Evolutionary conservation across 495 filamentous ascomycete species (phyloP).

Genomic region (Neurospora sp.): DNA sequence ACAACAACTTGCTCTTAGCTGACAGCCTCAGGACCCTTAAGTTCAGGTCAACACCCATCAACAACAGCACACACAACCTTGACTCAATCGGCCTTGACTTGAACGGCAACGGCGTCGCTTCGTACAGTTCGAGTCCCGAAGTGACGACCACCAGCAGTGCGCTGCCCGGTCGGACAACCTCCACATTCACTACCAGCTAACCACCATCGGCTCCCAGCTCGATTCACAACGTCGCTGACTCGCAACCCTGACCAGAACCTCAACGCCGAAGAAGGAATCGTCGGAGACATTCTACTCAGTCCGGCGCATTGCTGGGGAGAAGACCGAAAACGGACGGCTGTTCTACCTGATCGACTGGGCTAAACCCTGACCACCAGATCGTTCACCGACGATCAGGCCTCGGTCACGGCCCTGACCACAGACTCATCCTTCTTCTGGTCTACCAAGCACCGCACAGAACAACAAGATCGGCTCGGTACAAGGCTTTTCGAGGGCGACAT

Average conservation of each 20-base stretch:
- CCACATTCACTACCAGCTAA: conserved; percentile 29
- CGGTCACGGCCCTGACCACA: conserved; percentile 32
- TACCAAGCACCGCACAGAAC: not conserved
- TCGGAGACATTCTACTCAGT: too few species aligned
- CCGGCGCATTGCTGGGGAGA: too few species aligned
- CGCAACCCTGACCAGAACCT: conserved; percentile 31
- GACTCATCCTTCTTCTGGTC: not conserved
- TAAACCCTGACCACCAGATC: conserved; percentile 67
- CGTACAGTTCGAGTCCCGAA: conserved; percentile 25
- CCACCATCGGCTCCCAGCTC: conserved; percentile 15
- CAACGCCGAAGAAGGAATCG: conserved; percentile 29
- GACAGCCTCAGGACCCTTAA: not conserved
- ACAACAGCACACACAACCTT: conserved; percentile 19
- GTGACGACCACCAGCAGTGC: conserved; percentile 28
- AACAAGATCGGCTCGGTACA: not conserved
- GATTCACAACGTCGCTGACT: conserved; percentile 11
- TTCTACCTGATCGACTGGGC: too few species aligned
- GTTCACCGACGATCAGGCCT: conserved; percentile 76
- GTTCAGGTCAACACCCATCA: not conserved
- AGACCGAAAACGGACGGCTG: too few species aligned
- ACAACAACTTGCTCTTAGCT: not conserved
- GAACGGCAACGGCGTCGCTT: conserved; percentile 18
- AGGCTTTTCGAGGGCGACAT: not conserved
- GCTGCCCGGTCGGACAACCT: conserved; percentile 48
- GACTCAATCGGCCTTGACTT: conserved; percentile 13